Percentiles rank a stretch among this genome's conserved stretches.
Evolutionary conservation across 1,284 basidiomycete species (phyloP).

Genomic region (Cronartium quercuum): DNA sequence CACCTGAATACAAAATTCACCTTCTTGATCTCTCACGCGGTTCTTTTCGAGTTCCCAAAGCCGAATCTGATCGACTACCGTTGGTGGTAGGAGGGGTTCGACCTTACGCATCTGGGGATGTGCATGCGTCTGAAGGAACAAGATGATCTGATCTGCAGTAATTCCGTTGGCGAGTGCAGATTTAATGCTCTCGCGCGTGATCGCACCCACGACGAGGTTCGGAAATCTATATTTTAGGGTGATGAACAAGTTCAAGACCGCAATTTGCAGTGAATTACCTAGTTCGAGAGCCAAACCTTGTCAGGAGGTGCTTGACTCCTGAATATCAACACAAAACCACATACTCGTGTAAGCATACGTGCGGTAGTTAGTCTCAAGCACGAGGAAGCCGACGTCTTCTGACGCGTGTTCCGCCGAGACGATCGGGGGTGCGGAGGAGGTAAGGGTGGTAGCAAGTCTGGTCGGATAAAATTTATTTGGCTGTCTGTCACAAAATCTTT

Average conservation of each 20-base stretch:
- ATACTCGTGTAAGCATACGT: slow-evolving; percentile 94
- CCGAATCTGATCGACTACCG: slow-evolving; percentile 95
- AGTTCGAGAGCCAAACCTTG: slow-evolving; percentile 9
- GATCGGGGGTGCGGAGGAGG: slow-evolving; percentile 62
- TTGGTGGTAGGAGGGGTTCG: slow-evolving; percentile 85
- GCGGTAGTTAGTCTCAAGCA: slow-evolving; percentile 97
- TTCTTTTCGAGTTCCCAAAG: slow-evolving; percentile 97
- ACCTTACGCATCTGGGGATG: slow-evolving; percentile 92
- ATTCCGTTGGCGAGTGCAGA: slow-evolving; percentile 90
- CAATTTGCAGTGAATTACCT: slow-evolving; percentile 93
- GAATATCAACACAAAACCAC: slow-evolving; percentile 40
- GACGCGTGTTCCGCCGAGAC: slow-evolving; percentile 60
- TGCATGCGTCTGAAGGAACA: slow-evolving; percentile 86
- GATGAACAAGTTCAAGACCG: slow-evolving; percentile 90
- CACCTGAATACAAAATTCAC: slow-evolving; percentile 52
- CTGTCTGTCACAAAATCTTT: slow-evolving; percentile 13
- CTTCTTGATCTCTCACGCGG: slow-evolving; percentile 76
- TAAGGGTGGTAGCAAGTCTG: slow-evolving; percentile 88
- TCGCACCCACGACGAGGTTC: slow-evolving; percentile 87
- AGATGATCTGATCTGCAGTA: slow-evolving; percentile 95
- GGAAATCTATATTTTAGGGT: slow-evolving; percentile 88
- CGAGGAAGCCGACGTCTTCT: slow-evolving; percentile 73
- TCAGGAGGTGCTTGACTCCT: neutral
- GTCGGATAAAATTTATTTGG: slow-evolving; percentile 85
- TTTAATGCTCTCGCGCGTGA: slow-evolving; percentile 91